phyloP scores from a whole-genome alignment of 768 basidiomycete species.

The Leccinum ochraceum region DNA sequence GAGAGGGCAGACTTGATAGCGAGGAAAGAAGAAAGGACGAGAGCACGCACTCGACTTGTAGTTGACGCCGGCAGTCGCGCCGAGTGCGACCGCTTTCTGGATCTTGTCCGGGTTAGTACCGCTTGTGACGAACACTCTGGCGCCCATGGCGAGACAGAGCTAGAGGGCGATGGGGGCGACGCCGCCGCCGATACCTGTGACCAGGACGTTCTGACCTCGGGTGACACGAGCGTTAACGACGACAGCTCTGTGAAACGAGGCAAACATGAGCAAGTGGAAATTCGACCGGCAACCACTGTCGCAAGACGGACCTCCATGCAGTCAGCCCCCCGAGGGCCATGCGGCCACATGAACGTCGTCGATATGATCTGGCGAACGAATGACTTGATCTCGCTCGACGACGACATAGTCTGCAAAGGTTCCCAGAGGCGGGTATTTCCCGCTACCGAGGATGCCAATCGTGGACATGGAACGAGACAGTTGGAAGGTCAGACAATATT shows the following conservation, averaged over 20 bases:
- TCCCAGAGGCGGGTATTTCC: slow-evolving; percentile 52
- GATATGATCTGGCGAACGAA: slow-evolving; percentile 66
- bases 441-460: slow-evolving; percentile 71
- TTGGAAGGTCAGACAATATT: background rate
- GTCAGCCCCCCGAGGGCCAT: slow-evolving; percentile 81
- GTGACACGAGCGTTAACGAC: slow-evolving; percentile 65
- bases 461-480: slow-evolving; percentile 31
- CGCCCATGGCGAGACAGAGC: slow-evolving; percentile 70
- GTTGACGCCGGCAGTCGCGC: slow-evolving; percentile 75
- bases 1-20: background rate
- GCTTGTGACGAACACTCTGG: slow-evolving; percentile 83
- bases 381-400: slow-evolving; percentile 68
- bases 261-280: slow-evolving; percentile 1
- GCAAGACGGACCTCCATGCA: slow-evolving; percentile 71
- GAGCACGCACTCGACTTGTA: slow-evolving; percentile 61
- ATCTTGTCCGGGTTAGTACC: slow-evolving; percentile 65
- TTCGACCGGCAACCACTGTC: background rate
- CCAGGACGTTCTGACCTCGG: slow-evolving; percentile 69
- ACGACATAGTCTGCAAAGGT: slow-evolving; percentile 78
- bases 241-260: slow-evolving; percentile 52
- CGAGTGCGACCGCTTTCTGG: slow-evolving; percentile 59
- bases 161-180: slow-evolving; percentile 80
- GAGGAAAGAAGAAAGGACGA: background rate
- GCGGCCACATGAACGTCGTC: slow-evolving; percentile 69
- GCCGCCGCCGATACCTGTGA: slow-evolving; percentile 83